These are phyloP conservation scores for Spergularia bocconei DNA, from an alignment of 148 eudicot species.

Conservation along the genomic window DNA sequence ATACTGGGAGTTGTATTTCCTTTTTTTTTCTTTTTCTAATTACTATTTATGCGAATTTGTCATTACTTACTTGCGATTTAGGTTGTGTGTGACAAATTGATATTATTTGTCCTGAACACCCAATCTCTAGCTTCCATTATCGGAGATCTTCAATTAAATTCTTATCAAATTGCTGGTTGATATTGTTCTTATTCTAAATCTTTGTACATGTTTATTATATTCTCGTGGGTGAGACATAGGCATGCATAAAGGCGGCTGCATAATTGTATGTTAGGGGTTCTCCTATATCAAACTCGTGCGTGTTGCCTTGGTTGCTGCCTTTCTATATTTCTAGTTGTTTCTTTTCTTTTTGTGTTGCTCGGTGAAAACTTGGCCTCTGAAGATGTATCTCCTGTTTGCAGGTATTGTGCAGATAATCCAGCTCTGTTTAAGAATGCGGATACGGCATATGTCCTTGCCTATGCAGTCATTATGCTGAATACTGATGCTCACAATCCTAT, in stretches of 20 bases:
- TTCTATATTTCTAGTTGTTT: neutral
- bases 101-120: neutral
- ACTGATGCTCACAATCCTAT: constrained; percentile 99
- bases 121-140: neutral
- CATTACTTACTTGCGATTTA: neutral
- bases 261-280: neutral
- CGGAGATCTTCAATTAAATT: neutral
- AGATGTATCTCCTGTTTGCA: constrained; percentile 33
- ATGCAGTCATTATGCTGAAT: constrained; percentile 98
- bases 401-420: constrained; percentile 97
- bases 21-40: neutral
- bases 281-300: too few species aligned
- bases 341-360: constrained; percentile 4
- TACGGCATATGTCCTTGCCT: constrained; percentile 97
- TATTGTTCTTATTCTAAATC: neutral
- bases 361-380: constrained; percentile 21
- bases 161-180: constrained; percentile 1
- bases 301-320: neutral
- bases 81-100: neutral
- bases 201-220: neutral
- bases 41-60: neutral
- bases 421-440: constrained; percentile 94
- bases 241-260: neutral
- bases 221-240: neutral
- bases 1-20: neutral